Conservation (phyloP, 805 yeast genomes). For the Candida alai region DNA sequence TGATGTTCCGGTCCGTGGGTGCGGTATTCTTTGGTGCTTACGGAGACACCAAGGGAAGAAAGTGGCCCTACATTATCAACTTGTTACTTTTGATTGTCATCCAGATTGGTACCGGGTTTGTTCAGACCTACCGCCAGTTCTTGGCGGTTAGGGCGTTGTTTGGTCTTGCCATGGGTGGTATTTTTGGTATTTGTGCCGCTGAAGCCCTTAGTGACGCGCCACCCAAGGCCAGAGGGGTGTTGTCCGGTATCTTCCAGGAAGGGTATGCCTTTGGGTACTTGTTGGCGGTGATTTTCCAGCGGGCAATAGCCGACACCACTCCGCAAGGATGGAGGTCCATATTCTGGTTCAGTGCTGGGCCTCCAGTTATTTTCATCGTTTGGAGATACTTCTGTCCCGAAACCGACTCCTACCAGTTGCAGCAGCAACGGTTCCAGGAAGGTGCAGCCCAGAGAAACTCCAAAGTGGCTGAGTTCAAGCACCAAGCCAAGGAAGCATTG, state of each 20-base stretch:
- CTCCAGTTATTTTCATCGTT: slow-evolving; percentile 52
- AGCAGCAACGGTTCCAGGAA: slow-evolving; percentile 6
- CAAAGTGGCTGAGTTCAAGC: slow-evolving; percentile 10
- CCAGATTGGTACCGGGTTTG: slow-evolving; percentile 67
- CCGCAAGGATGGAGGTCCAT: slow-evolving; percentile 64
- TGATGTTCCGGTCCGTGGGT: slow-evolving; percentile 70
- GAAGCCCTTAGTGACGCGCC: slow-evolving; percentile 69
- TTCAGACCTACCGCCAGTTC: slow-evolving; percentile 54
- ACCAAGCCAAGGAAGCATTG: slow-evolving; percentile 13
- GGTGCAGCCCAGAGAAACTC: slow-evolving; percentile 11
- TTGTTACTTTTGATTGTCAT: slow-evolving; percentile 44
- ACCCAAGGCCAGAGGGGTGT: slow-evolving; percentile 50
- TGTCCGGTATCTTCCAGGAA: slow-evolving; percentile 56
- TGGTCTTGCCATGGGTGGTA: slow-evolving; percentile 72
- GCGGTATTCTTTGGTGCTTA: slow-evolving; percentile 62
- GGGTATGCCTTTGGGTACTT: slow-evolving; percentile 67
- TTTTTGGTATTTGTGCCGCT: slow-evolving; percentile 62
- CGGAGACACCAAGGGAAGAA: slow-evolving; percentile 64
- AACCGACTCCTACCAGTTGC: slow-evolving; percentile 46
- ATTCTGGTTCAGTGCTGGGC: slow-evolving; percentile 70
- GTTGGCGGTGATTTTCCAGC: slow-evolving; percentile 58
- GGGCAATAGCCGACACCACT: slow-evolving; percentile 47
- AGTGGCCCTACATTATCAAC: slow-evolving; percentile 58
- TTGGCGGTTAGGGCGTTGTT: slow-evolving; percentile 59
- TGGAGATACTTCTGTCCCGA: slow-evolving; percentile 63